Percentiles rank a stretch among this genome's conserved stretches.
Conservation (phyloP, 495 filamentous ascomycete genomes). For the Penicillium argentinense region DNA sequence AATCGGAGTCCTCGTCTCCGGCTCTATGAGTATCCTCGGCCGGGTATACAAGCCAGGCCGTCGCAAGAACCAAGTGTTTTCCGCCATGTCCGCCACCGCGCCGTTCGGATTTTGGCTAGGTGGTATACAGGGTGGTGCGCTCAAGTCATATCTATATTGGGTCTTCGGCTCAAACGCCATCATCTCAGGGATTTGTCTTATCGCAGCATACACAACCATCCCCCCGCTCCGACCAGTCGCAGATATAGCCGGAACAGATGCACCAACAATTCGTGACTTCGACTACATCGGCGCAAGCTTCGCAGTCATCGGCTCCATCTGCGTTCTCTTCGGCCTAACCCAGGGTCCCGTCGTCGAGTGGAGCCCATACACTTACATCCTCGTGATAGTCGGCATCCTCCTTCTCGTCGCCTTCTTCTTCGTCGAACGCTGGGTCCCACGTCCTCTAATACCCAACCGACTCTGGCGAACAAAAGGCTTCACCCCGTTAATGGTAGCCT, state of each 20-base stretch:
- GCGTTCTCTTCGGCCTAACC: slow-evolving; percentile 33
- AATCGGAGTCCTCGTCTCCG: slow-evolving; percentile 33
- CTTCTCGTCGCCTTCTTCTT: slow-evolving; percentile 28
- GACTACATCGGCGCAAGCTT: slow-evolving; percentile 28
- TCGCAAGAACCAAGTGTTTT: slow-evolving; percentile 37
- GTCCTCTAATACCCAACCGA: slow-evolving; percentile 31
- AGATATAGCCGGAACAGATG: slow-evolving; percentile 25
- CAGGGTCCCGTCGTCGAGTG: slow-evolving; percentile 31
- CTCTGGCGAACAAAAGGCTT: slow-evolving; percentile 45
- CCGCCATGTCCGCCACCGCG: slow-evolving; percentile 31
- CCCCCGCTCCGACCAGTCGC: slow-evolving; percentile 29
- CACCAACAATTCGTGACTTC: slow-evolving; percentile 29
- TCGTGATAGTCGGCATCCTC: slow-evolving; percentile 26
- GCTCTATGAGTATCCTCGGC: slow-evolving; percentile 33
- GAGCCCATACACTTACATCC: slow-evolving; percentile 28
- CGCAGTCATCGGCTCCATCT: slow-evolving; percentile 27
- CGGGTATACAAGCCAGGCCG: slow-evolving; percentile 31
- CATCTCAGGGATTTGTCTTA: slow-evolving; percentile 23
- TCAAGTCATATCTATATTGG: slow-evolving; percentile 27
- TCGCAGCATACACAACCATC: slow-evolving; percentile 27
- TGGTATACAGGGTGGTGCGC: slow-evolving; percentile 29
- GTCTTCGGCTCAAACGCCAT: slow-evolving; percentile 34
- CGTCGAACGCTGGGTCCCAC: slow-evolving; percentile 24
- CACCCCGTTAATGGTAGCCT: slow-evolving; percentile 46
- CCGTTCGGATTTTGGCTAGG: slow-evolving; percentile 36